Evolutionary conservation across 2,329 filamentous ascomycete species (phyloP), one percentile per base, ranked within the genome.

Genomic region (Penicillium sp.): DNA sequence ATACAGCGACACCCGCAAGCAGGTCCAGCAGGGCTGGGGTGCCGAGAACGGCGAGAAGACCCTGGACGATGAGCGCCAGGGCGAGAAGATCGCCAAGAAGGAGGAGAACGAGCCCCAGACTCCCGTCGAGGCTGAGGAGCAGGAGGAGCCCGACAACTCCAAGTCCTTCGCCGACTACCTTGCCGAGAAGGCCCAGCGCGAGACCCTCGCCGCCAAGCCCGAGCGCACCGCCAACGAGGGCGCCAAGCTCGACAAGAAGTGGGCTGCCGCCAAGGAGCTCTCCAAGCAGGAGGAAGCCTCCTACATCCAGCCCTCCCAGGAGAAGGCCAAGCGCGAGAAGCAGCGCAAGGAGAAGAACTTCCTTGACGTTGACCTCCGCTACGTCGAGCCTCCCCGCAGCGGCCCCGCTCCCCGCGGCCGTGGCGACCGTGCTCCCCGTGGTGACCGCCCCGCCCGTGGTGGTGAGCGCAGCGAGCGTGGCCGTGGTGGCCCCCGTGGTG

Each of bases 211-310:
- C 68, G 78, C 80, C 68, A 83, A 88, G 70, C 85, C 90, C 72
- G 83, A 91, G 73, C 93, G 94, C 81, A 87, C 92, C 82, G 82
- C 93, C 78, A 97, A 97, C 83, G 93, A 97, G 83, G 93, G 93
- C 73, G 85, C 82, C 82, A 91, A 91, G 82, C 75, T 81, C 71
- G 87, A 92, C 83, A 93, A 94, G 86, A 94, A 97, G 85, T 96
- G 93, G 90, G 90, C 89, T 71, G 83, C 84, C 71, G 92, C 91
- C 75, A 96, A 93, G 83, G 79, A 82, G 63, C 69, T 86, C 69
- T 70, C 75, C 70, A 82, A 74, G 59, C 75, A 82, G 48, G 83
- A 85, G 54, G 87, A 91, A 70, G 86, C 89, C 69, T 73, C 75
- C 66, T 97, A 90, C 85, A 89, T 96, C 73, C 79, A 89, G 71